Evolutionary conservation across 768 basidiomycete species (phyloP), one percentile per base, ranked within the genome.

Genomic region (Amanita exitialis): DNA sequence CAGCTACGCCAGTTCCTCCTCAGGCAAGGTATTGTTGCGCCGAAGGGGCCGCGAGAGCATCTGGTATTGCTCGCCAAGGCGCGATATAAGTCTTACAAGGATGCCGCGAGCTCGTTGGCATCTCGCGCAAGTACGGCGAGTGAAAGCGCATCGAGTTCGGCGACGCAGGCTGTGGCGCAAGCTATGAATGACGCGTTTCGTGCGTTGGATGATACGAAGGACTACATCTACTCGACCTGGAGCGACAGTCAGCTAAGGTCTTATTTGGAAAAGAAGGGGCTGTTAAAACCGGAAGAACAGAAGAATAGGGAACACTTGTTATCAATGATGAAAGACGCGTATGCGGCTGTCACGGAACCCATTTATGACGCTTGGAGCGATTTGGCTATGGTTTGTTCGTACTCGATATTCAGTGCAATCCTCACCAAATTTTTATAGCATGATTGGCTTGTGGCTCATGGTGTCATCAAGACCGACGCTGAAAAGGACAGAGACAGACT

Each of bases 141-240:
- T 13, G 62, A 69, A 56, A 70, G 67, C 36, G 58, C 68, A 13
- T 68, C 72, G 7, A 75, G 61, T 25, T 57, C 56, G 35, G 59
- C 58, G 6, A 58, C 61, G 10, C 43, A 51, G 18, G 62, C 56
- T 35, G 61, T 56, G 13, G 69, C 78, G 0, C 75, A 79, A 53
- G 79, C 82, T 2, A 78, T 82, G 0, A 66, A 73, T 13, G 72
- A 75, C 2, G 77, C 71, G 8, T 65, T 63, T 6, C 68, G 71
- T 20, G 68, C 67, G 23, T 62, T 90, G 18, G 86, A 93, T 54
- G 79, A 86, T 53, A 64, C 81, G 27, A 89, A 82, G 62, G 93
- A 97, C 63, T 94, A 92, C 58, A 68, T 93, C 15, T 95, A 87
- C 64, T 90, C 87, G 0, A 79, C 86, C 0, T 96, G 95, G 95